Evolutionary conservation across 176 grass and related monocot species (phyloP), one percentile per base, ranked within the genome.

Genomic region (Tillandsia leiboldiana): DNA sequence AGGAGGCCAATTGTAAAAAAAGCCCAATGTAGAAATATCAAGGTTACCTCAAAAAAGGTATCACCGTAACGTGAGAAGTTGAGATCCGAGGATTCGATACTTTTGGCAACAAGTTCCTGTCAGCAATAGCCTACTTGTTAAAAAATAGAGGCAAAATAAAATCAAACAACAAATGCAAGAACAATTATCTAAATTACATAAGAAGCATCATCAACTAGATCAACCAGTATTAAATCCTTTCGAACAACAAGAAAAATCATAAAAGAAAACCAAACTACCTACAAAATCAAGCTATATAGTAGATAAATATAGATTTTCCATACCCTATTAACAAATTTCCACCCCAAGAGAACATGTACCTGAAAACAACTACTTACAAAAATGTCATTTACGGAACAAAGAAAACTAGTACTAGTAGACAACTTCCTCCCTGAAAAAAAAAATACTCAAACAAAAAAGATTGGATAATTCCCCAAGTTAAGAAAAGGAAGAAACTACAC

Each of bases 41-140:
- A 56, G 23, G 18, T n/a, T 83, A 88, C 91, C 86, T 96, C 92
- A 78, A 96, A 96, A 78, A 96, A 89, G 58, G 92, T 96, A 81
- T 96, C 92, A 63, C 92, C 92, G 63, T 96, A 96, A 73, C 92
- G 88, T 72, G 88, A 89, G 81, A 89, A 96, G 86, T 96, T 96
- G 75, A 96, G 92, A 79, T 96, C 88, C 52, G 88, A 91, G 48
- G 92, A 96, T 83, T 96, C 92, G 1, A 96, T 84, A 67, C 79
- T 87, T 84, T 87, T 96, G 62, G 88, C 92, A 73, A 96, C 75
- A 96, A 91, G 88, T 91, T 96, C 92, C 92, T 96, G 72, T 7
- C 14, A 74, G 49, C 9, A 11, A 77, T 59, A 72, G 26, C 26
- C 20, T 29, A 13, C 59, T 78, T 42, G 61, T 68, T 73, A n/a